Base-by-base conservation (phyloP, 208 protist species). In the Perkinsela sp. region DNA sequence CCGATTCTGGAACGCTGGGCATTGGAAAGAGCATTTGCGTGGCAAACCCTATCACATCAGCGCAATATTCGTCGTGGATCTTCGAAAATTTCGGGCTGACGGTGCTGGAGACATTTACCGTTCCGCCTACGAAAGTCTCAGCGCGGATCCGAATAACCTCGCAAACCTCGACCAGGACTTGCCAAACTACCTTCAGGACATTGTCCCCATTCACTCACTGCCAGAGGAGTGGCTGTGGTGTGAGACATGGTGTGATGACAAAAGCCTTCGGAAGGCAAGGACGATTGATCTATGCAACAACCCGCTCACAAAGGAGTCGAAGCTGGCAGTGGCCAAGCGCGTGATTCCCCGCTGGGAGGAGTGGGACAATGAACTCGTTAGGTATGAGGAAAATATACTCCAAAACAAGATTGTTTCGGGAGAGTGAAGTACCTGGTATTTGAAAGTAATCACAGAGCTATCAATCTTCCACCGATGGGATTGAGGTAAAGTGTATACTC, bases 211-310 rank as follows among this genome's bases (percentile, higher is more conserved):
- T 32, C 86, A 78, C 76, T 94, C 88, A n/a, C 79, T 98, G 1
- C 94, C 93, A 16, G 90, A 96, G 76, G 88, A 97, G 72, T 97
- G 94, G 94, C 83, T 98, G n/a, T 97, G 92, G 93, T 98, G 96
- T 73, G 94, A 97, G 74, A 95, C 93, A 40, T 98, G 96, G 96
- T 98, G 96, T 76, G 80, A 77, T 65, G 75, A 90, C 0, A 75
- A 84, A 65, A 89, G 82, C 75, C 95, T 95, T 73, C 68, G 73
- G 0, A 77, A 72, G n/a, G 92, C 93, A 13, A 97, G 96, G 78
- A 96, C 92, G 13, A 97, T 97, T 70, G 93, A 97, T 76, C 73
- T 97, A 31, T 96, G 93, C 79, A 96, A 97, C 77, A 97, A 96
- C 75, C 93, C 93, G 2, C 57, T 93, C 28, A 97, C 93, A 0